Evolutionary conservation across 345 rosid species (phyloP).

Genomic region (Jatropha curcas): DNA sequence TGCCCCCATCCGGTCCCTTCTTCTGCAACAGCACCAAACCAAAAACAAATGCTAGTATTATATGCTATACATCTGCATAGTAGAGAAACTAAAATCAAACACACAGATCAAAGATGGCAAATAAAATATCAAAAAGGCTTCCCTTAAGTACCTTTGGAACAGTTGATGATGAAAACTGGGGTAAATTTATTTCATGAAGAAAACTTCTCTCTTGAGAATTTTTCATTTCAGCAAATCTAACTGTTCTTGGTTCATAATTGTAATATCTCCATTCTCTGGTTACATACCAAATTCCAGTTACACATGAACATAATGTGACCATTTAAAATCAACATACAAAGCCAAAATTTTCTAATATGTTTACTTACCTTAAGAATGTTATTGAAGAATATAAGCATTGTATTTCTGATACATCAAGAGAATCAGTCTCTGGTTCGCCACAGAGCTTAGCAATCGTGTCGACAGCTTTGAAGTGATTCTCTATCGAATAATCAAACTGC

Average conservation of each 20-base stretch:
- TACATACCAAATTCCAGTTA: background rate
- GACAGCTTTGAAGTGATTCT: slow-evolving; percentile 63
- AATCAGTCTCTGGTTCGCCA: slow-evolving; percentile 39
- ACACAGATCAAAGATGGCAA: background rate
- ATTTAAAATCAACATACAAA: background rate
- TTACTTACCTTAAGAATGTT: slow-evolving; percentile 61
- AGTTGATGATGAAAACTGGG: slow-evolving; percentile 82
- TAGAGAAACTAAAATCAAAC: background rate
- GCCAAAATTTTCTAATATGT: too few relatives aligned
- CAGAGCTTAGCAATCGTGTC: slow-evolving; percentile 54
- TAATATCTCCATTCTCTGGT: slow-evolving; percentile 72
- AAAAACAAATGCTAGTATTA: background rate
- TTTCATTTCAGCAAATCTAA: slow-evolving; percentile 52
- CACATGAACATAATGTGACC: background rate
- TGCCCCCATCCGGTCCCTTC: slow-evolving; percentile 18
- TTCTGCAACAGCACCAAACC: slow-evolving; percentile 29
- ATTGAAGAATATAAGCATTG: slow-evolving; percentile 52
- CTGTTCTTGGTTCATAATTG: slow-evolving; percentile 43
- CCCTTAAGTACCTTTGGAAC: slow-evolving; percentile 55
- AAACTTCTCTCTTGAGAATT: slow-evolving; percentile 17
- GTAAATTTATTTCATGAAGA: slow-evolving; percentile 41
- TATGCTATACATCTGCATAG: background rate
- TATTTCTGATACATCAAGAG: slow-evolving; percentile 37
- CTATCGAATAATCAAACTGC: slow-evolving; percentile 58
- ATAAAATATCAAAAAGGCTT: background rate